Conservation (phyloP, 1,284 basidiomycete genomes). For the Stereum hirsutum region DNA sequence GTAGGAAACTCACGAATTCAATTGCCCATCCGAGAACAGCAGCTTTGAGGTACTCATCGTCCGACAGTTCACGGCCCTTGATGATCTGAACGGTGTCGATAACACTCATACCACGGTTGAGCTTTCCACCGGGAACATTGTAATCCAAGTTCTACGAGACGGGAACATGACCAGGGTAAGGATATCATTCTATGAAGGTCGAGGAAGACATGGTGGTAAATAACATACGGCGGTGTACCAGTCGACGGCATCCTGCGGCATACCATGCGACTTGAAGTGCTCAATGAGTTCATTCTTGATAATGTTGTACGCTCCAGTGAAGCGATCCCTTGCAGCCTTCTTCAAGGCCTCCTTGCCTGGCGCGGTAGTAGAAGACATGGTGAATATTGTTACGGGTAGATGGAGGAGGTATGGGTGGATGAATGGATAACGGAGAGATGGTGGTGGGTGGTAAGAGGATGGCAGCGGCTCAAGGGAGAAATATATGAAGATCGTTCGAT, state of each 20-base stretch:
- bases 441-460: too few species aligned
- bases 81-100: constrained; percentile 92
- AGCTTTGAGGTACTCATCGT: constrained; percentile 85
- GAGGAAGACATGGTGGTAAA: background rate
- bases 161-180: background rate
- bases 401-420: too few species aligned
- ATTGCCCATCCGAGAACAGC: constrained; percentile 95
- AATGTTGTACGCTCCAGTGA: constrained; percentile 39
- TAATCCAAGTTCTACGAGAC: constrained; percentile 74
- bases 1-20: constrained; percentile 64
- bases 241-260: constrained; percentile 76
- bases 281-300: constrained; percentile 54
- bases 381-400: too few species aligned
- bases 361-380: too few species aligned
- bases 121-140: constrained; percentile 94
- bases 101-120: constrained; percentile 93
- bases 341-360: constrained; percentile 5
- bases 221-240: constrained; percentile 70
- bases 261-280: constrained; percentile 56
- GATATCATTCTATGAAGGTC: background rate
- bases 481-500: too few species aligned
- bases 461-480: too few species aligned
- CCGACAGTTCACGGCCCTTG: constrained; percentile 55
- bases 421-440: too few species aligned
- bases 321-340: constrained; percentile 34